Conservation (phyloP, 176 grass and related monocot genomes). For the Pontederia paniculata region DNA sequence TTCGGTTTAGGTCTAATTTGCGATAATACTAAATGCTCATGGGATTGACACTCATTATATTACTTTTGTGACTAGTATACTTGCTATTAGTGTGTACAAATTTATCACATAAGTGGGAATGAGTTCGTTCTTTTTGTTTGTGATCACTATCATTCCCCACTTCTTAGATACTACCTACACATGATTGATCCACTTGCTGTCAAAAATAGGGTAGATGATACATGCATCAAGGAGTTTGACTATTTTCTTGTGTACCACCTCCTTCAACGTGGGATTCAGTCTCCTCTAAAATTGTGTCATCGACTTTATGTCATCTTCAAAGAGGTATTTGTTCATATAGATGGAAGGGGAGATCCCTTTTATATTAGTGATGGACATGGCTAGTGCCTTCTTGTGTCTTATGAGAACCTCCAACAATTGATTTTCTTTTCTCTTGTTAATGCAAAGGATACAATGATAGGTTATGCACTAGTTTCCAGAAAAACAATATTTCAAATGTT, state of each 20-base stretch:
- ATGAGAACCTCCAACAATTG: background rate
- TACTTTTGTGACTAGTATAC: too few species aligned
- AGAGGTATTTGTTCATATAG: background rate
- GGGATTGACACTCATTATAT: too few species aligned
- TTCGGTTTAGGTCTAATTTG: too few species aligned
- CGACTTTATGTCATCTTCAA: background rate
- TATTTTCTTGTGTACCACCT: slow-evolving; percentile 12
- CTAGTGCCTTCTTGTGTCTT: background rate
- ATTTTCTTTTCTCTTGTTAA: background rate
- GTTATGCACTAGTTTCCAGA: background rate
- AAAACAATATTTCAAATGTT: background rate
- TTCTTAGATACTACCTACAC: slow-evolving; percentile 9
- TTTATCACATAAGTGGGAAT: background rate
- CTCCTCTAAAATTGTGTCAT: background rate
- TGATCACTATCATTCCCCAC: background rate
- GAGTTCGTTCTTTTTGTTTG: background rate
- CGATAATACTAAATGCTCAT: too few species aligned
- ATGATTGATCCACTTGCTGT: slow-evolving; percentile 2
- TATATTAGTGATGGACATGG: background rate
- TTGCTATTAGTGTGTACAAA: too few species aligned
- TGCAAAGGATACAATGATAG: background rate
- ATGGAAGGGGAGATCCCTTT: background rate
- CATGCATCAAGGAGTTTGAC: background rate
- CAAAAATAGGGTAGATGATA: slow-evolving; percentile 1
- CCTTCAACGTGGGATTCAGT: background rate